Evolutionary conservation across 192 early-diverging fungal species (phyloP).

Genomic region (Podila clonocystis): DNA sequence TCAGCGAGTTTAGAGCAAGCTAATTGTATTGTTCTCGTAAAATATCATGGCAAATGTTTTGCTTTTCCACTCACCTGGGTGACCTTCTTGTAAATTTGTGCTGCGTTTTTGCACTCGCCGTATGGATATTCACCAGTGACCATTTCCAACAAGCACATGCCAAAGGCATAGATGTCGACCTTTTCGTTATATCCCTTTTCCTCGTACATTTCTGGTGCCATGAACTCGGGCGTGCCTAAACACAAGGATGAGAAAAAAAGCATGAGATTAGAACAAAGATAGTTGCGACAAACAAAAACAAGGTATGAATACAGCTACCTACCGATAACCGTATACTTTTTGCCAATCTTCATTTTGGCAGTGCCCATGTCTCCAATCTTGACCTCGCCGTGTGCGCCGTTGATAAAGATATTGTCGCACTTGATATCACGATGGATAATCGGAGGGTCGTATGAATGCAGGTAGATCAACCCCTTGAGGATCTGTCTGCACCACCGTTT

Average conservation of each 20-base stretch:
- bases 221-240: constrained; percentile 79
- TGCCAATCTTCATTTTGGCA: constrained; percentile 87
- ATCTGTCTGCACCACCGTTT: constrained; percentile 87
- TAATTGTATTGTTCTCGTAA: too few species aligned
- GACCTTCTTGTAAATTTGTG: constrained; percentile 84
- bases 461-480: constrained; percentile 78
- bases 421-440: constrained; percentile 88
- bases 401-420: constrained; percentile 90
- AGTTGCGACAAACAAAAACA: background rate
- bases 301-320: constrained; percentile 9
- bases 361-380: constrained; percentile 90
- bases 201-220: constrained; percentile 90
- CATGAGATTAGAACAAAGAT: constrained; percentile 4
- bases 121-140: constrained; percentile 88
- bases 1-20: background rate
- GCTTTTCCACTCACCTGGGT: constrained; percentile 57
- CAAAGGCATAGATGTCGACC: constrained; percentile 88
- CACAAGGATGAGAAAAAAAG: background rate
- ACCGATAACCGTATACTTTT: constrained; percentile 87
- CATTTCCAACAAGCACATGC: constrained; percentile 87
- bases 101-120: constrained; percentile 82
- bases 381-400: constrained; percentile 84
- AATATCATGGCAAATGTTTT: background rate
- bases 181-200: constrained; percentile 86
- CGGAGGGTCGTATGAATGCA: constrained; percentile 80